Conservation (phyloP, 2,329 filamentous ascomycete genomes). For the Setomelanomma holmii region DNA sequence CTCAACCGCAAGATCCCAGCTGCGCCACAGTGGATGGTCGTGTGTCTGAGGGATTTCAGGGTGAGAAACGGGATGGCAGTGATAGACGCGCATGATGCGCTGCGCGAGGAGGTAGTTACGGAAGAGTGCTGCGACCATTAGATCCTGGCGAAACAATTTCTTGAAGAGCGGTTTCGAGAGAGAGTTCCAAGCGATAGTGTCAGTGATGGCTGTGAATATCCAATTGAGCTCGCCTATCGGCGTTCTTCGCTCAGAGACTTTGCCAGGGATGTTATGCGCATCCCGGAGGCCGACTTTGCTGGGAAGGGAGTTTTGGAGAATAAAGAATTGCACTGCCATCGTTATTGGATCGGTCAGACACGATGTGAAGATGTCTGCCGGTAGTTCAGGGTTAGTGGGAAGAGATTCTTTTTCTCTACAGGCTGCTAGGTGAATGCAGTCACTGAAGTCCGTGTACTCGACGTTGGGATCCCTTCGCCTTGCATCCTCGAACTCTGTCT, state of each 20-base stretch:
- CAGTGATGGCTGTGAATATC: constrained; percentile 99
- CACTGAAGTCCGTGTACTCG: constrained; percentile 70
- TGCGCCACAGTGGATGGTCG: constrained; percentile 93
- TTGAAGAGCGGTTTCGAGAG: constrained; percentile 89
- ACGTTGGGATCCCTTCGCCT: constrained; percentile 76
- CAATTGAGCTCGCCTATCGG: constrained; percentile 96
- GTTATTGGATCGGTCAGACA: constrained; percentile 97
- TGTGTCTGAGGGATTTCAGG: constrained; percentile 94
- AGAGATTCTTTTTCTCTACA: constrained; percentile 91
- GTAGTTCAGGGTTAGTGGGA: constrained; percentile 90
- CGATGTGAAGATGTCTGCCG: constrained; percentile 93
- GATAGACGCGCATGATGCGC: constrained; percentile 93
- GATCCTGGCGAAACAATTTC: constrained; percentile 94
- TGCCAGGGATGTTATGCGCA: constrained; percentile 87
- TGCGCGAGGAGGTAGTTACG: constrained; percentile 95
- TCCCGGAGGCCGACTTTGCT: constrained; percentile 76
- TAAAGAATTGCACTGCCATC: constrained; percentile 96
- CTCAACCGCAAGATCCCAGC: constrained; percentile 96
- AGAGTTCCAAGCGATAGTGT: constrained; percentile 98
- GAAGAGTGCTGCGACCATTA: constrained; percentile 98
- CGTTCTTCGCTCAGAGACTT: constrained; percentile 89
- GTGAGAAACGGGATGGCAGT: constrained; percentile 92
- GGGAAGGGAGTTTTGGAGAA: constrained; percentile 83
- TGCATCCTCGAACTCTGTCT: constrained; percentile 82
- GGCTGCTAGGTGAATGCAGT: constrained; percentile 91